Conservation (phyloP, 2,329 filamentous ascomycete genomes). For the Zasmidium cellare region DNA sequence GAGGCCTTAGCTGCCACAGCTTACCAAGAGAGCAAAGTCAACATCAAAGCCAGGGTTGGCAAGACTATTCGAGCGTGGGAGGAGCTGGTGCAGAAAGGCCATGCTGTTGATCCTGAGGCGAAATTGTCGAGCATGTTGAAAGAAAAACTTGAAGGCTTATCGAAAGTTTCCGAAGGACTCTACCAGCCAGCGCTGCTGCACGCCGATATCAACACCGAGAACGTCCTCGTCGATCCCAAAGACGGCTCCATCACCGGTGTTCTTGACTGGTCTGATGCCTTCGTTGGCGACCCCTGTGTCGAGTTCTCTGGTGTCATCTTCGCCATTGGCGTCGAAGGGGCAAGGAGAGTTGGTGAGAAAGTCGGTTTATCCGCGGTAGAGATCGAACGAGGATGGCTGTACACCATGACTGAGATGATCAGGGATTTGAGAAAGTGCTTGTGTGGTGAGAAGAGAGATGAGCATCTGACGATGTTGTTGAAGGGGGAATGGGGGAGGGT, state of each 20-base stretch:
- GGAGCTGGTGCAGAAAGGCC: neutral
- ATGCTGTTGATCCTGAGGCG: neutral
- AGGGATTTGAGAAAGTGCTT: neutral
- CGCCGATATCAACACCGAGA: constrained; percentile 5
- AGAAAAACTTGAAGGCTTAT: neutral
- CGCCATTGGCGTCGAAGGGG: neutral
- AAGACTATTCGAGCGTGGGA: constrained; percentile 3
- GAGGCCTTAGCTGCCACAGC: neutral
- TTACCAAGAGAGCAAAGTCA: neutral
- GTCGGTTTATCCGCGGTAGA: neutral
- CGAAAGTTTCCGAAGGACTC: neutral
- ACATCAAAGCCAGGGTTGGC: neutral
- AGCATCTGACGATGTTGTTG: neutral
- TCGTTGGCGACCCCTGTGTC: constrained; percentile 6
- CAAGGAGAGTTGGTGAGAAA: neutral
- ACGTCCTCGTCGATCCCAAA: neutral
- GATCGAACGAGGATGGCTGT: neutral
- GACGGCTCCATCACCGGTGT: neutral
- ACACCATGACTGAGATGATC: neutral
- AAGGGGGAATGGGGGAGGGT: neutral
- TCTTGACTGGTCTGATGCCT: constrained; percentile 9
- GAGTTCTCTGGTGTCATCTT: constrained; percentile 6
- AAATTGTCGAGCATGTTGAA: neutral
- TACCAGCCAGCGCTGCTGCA: constrained; percentile 2
- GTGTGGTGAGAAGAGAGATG: neutral